These are phyloP conservation scores for Euptelea pleiosperma DNA, from an alignment of 164 flowering plant genomes.

Conservation along the genomic window DNA sequence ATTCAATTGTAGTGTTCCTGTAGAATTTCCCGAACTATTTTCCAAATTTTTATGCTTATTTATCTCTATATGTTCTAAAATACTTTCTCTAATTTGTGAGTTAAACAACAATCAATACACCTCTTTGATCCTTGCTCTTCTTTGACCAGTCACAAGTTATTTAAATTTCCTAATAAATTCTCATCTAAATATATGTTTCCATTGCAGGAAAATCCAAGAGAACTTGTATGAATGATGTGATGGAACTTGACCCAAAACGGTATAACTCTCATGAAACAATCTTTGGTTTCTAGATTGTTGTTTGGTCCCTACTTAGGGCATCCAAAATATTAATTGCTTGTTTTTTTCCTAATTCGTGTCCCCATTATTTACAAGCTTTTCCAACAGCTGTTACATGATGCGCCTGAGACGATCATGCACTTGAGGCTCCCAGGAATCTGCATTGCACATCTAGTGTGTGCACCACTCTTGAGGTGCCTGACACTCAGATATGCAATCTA, in stretches of 20 bases:
- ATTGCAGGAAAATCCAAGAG: conserved; percentile 53
- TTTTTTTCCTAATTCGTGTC: not conserved
- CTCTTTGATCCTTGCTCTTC: too few relatives aligned
- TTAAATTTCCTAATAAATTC: not conserved
- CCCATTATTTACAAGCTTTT: not conserved
- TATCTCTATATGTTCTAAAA: too few relatives aligned
- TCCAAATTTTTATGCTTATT: too few relatives aligned
- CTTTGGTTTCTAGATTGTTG: not conserved
- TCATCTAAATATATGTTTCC: not conserved
- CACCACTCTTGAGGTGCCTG: too few relatives aligned
- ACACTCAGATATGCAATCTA: too few relatives aligned
- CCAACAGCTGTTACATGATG: too few relatives aligned
- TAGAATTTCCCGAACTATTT: too few relatives aligned
- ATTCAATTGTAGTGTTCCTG: too few relatives aligned
- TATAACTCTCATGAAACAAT: conserved; percentile 14
- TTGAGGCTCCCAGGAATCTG: too few relatives aligned
- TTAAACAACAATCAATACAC: not conserved
- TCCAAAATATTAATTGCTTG: not conserved
- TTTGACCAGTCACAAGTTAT: not conserved
- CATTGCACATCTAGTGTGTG: too few relatives aligned
- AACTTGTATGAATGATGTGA: conserved; percentile 17
- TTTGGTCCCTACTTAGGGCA: not conserved
- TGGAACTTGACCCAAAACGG: conserved; percentile 49
- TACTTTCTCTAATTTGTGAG: not conserved
- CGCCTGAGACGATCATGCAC: too few relatives aligned